phyloP scores from a whole-genome alignment of 371 early-diverging fungal species.

The Circinella umbellata region DNA sequence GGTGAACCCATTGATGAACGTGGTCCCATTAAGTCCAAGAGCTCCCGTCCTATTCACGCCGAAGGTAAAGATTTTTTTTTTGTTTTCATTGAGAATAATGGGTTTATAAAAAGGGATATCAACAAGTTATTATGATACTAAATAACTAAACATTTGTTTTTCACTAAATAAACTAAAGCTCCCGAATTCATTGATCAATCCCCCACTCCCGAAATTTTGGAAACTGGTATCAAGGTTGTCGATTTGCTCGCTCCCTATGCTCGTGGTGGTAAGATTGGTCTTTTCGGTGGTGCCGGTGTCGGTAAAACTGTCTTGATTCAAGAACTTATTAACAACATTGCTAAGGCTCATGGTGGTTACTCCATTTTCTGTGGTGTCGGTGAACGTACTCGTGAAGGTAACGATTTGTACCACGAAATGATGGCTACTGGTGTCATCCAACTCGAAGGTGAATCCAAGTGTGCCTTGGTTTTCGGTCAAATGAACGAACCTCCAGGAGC shows the following conservation, averaged over 20 bases:
- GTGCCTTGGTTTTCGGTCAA: constrained; percentile 97
- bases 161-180: constrained; percentile 34
- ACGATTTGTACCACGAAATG: constrained; percentile 99
- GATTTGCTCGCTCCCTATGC: constrained; percentile 96
- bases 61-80: constrained; percentile 20
- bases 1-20: constrained; percentile 98
- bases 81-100: no score
- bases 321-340: constrained; percentile 97
- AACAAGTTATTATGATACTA: no score
- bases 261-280: constrained; percentile 84
- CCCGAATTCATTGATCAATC: constrained; percentile 95
- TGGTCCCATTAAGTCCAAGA: constrained; percentile 92
- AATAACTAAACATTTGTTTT: no score
- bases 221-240: constrained; percentile 98
- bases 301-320: constrained; percentile 98
- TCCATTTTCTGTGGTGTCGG: constrained; percentile 97
- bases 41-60: constrained; percentile 85
- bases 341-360: constrained; percentile 98
- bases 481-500: constrained; percentile 99
- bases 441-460: constrained; percentile 92
- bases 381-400: constrained; percentile 97
- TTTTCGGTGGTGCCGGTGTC: constrained; percentile 68
- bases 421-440: constrained; percentile 92
- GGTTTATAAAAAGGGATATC: no score
- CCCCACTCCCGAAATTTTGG: constrained; percentile 91